Evolutionary conservation across 1,139 yeast genomes (phyloP).

Genomic region (Nadsonia commutata): DNA sequence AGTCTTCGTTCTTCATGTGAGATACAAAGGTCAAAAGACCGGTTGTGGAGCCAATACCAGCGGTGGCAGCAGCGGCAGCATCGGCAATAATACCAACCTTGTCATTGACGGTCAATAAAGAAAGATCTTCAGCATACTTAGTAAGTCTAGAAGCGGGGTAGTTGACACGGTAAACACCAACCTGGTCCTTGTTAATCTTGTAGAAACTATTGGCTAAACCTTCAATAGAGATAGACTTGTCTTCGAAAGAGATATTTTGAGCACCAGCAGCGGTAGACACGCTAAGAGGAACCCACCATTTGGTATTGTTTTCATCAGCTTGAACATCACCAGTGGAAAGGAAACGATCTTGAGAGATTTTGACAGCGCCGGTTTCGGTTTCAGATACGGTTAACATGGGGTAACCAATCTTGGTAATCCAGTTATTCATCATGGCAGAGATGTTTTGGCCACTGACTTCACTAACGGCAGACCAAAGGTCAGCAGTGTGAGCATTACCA

Average conservation of each 20-base stretch:
- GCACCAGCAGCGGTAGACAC: conserved; percentile 30
- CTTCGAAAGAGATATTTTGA: conserved; percentile 10
- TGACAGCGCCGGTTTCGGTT: conserved; percentile 20
- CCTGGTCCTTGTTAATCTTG: conserved; percentile 47
- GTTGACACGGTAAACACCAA: conserved; percentile 54
- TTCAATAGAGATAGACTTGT: conserved; percentile 9
- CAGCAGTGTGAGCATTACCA: conserved; percentile 46
- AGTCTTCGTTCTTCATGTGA: conserved; percentile 34
- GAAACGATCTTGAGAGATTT: conserved; percentile 40
- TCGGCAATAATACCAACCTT: conserved; percentile 58
- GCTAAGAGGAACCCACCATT: conserved; percentile 65
- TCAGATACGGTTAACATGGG: conserved; percentile 40
- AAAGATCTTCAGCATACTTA: conserved; percentile 25
- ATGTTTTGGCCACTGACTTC: conserved; percentile 44
- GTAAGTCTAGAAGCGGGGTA: conserved; percentile 37
- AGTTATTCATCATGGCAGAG: conserved; percentile 36
- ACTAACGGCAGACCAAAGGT: conserved; percentile 43
- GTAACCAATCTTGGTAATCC: conserved; percentile 55
- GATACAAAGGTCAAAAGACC: conserved; percentile 34
- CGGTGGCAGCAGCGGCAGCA: conserved; percentile 40
- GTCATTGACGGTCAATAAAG: conserved; percentile 39
- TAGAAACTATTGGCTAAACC: conserved; percentile 23
- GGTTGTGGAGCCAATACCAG: conserved; percentile 41
- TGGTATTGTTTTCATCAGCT: conserved; percentile 33
- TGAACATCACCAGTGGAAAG: conserved; percentile 40